phyloP scores from a whole-genome alignment of 2,329 filamentous ascomycete genomes.

The Pseudocercospora fijiensis region DNA sequence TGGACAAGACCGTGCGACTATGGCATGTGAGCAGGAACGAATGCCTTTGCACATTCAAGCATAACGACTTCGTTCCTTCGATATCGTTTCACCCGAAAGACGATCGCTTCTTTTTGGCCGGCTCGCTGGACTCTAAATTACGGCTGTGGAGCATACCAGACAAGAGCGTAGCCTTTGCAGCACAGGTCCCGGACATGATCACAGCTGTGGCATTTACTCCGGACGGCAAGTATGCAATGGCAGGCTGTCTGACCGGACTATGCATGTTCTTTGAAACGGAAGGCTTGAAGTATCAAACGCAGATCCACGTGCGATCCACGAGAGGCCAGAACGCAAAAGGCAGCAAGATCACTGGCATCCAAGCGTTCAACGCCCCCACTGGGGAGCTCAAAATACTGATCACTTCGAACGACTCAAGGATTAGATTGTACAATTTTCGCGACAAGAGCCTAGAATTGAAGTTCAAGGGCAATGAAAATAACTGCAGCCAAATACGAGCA shows the following conservation, averaged over 20 bases:
- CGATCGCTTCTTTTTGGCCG: conserved; percentile 94
- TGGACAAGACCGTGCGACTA: conserved; percentile 94
- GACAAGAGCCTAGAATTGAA: conserved; percentile 86
- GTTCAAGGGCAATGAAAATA: conserved; percentile 87
- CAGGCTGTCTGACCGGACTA: conserved; percentile 79
- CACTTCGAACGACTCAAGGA: conserved; percentile 90
- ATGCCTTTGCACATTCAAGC: conserved; percentile 89
- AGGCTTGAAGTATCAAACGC: conserved; percentile 75
- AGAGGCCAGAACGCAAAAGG: conserved; percentile 92
- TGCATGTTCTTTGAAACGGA: conserved; percentile 94
- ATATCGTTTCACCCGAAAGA: conserved; percentile 93
- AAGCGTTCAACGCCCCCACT: conserved; percentile 63
- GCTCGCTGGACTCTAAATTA: conserved; percentile 83
- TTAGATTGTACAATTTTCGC: conserved; percentile 83
- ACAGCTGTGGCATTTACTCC: conserved; percentile 93
- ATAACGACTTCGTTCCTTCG: conserved; percentile 91
- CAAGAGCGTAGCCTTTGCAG: conserved; percentile 83
- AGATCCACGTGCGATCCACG: conserved; percentile 90
- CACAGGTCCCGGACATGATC: conserved; percentile 77
- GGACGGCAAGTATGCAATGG: conserved; percentile 85
- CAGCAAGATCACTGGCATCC: conserved; percentile 95
- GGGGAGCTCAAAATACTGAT: conserved; percentile 80
- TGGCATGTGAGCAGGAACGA: conserved; percentile 88
- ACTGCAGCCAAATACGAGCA: conserved; percentile 85
- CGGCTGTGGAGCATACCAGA: conserved; percentile 96